Percentiles rank a stretch among this genome's conserved stretches.
Evolutionary conservation across 805 yeast species (phyloP).

Genomic region (Kazachstania kunashirensis): DNA sequence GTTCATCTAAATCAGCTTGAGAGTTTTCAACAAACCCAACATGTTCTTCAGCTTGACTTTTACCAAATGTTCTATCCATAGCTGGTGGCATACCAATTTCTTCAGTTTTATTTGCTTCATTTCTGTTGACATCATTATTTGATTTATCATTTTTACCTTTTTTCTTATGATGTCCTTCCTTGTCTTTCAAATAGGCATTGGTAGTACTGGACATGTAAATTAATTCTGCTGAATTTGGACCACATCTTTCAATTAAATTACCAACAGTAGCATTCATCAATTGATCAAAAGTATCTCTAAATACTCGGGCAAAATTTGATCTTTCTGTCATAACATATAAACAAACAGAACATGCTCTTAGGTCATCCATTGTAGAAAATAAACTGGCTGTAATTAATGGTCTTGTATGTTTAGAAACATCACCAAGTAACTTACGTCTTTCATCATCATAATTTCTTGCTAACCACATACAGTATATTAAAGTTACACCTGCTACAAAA

Average conservation of each 20-base stretch:
- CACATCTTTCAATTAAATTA: slow-evolving; percentile 52
- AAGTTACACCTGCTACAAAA: slow-evolving; percentile 59
- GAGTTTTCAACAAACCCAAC: slow-evolving; percentile 32
- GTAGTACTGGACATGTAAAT: slow-evolving; percentile 26
- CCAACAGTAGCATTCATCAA: slow-evolving; percentile 56
- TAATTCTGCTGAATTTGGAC: slow-evolving; percentile 51
- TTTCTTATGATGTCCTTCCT: not conserved
- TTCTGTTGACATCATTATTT: not conserved
- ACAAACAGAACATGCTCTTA: slow-evolving; percentile 56
- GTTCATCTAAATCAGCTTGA: slow-evolving; percentile 35
- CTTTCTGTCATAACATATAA: slow-evolving; percentile 59
- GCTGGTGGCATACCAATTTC: slow-evolving; percentile 52
- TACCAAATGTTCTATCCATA: slow-evolving; percentile 36
- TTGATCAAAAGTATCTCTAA: slow-evolving; percentile 60
- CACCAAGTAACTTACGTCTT: slow-evolving; percentile 45
- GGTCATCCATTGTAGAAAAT: slow-evolving; percentile 49
- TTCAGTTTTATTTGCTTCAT: not conserved
- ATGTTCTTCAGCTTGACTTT: slow-evolving; percentile 25
- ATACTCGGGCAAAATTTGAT: slow-evolving; percentile 49
- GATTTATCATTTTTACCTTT: not conserved
- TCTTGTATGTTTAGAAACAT: slow-evolving; percentile 49
- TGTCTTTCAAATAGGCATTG: no score
- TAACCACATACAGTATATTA: slow-evolving; percentile 57
- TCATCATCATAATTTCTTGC: slow-evolving; percentile 52
- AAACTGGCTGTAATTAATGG: slow-evolving; percentile 47